Base-by-base conservation (phyloP, 257 asterid species). In the Fraxinus excelsior region DNA sequence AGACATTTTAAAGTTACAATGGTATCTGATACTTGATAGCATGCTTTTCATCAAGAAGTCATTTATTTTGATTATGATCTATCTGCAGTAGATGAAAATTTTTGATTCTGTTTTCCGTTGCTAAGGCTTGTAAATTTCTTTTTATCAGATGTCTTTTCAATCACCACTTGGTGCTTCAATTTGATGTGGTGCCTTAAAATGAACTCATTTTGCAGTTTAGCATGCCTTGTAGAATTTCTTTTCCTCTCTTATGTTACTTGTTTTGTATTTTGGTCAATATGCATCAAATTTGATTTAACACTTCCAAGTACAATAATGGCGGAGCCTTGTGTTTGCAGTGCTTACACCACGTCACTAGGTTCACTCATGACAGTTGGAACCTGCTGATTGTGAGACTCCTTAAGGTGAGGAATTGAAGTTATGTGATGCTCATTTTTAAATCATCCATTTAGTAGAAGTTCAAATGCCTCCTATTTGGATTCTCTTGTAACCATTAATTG, bases 321-420 rank as follows among this genome's bases (percentile, higher is more conserved):
- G 19, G 68, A 62, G 34, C 34, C 35, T 26, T 11, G 68, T 62
- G 19, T 82, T 80, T 80, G 56, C 87, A 87, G 90, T 87, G 80
- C 88, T 84, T 69, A 84, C 87, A 76, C 88, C 87, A 70, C 81
- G 73, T 76, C 80, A 84, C 73, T 80, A 77, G 85, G 71, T 74
- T 73, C 72, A 56, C 11, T 81, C 75, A 71, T 70, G 78, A 65
- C 74, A 67, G 75, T 71, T 74, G 79, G 80, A 77, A 80, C 83
- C 83, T 69, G 80, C 76, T 82, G 82, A 74, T 42, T 42, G 51
- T 21, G 75, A 69, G 79, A 67, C 66, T 78, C 53, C 56, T 83
- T 80, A 71, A 78, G 85, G 90, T 87, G 84, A 84, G 85, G 70
- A 56, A 69, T 58, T 76, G 21, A 37, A 29, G 70, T 32, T 19